Evolutionary conservation across 148 eudicot species (phyloP), one percentile per base, ranked within the genome.

Genomic region (Spergularia bocconei): DNA sequence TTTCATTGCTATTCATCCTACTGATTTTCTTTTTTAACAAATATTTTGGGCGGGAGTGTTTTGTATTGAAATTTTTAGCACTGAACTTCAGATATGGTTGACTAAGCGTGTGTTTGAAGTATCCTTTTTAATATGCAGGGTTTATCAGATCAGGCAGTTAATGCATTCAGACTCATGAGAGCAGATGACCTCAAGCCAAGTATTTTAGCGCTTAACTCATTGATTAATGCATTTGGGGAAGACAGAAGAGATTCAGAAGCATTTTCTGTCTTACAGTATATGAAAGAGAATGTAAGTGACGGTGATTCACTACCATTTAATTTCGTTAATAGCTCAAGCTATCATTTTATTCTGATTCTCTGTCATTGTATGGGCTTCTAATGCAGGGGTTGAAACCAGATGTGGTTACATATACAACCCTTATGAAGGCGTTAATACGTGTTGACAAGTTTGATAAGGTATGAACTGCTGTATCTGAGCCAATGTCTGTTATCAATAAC

Each of bases 201-300:
- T 80, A 81, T 83, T 69, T 80, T 91, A 73, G 97, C 93, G 78
- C 91, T 94, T 51, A 94, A 94, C 82, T 87, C 98, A 21, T 76
- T 94, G 82, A 88, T 94, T 44, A 94, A 94, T 84, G 98, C 98
- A 71, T 94, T 94, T 82, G 88, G 98, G 12, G 97, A 94, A 82
- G 98, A 94, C 80, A 77, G 91, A 77, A 85, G 97, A 79, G 96
- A 90, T 75, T 75, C 85, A 44, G 98, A 94, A 72, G 98, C 98
- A 50, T 94, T 92, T 84, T 70, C 98, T 60, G 98, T 94, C 73
- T 81, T 94, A 80, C 96, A 88, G 80, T 92, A 87, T 78, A 94
- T 94, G 93, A 94, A 92, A 77, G 98, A 92, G 61, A 89, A 89
- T 81, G 98, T 89, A 85, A 85, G 91, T 62, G 53, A 20, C 65